A percentile compares a stretch with the other conserved stretches of the same genome.
These are phyloP conservation scores for Lasiosphaeria miniovina DNA, from an alignment of 495 filamentous ascomycete species.

Conservation along the genomic window DNA sequence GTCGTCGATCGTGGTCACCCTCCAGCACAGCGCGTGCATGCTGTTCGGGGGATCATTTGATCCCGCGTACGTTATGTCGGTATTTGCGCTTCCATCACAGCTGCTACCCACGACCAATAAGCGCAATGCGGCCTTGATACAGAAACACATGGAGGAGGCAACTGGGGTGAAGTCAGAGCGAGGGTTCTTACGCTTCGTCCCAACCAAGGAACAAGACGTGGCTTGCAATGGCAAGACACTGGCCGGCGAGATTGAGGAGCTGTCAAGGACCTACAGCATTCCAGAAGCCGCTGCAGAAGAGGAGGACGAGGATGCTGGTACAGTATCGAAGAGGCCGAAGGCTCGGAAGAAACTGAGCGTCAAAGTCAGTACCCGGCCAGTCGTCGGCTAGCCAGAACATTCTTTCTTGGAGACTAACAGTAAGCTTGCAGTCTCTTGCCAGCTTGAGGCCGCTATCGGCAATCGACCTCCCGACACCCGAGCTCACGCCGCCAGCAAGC, in stretches of 20 bases:
- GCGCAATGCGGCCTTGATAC: slow-evolving; percentile 73
- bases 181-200: slow-evolving; percentile 69
- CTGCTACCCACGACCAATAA: slow-evolving; percentile 77
- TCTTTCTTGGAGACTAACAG: background rate
- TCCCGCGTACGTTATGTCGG: slow-evolving; percentile 77
- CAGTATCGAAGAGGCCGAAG: slow-evolving; percentile 12
- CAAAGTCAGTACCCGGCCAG: slow-evolving; percentile 15
- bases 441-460: slow-evolving; percentile 17
- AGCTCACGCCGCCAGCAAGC: slow-evolving; percentile 29
- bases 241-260: slow-evolving; percentile 62
- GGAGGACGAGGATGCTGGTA: background rate
- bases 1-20: slow-evolving; percentile 64
- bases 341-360: slow-evolving; percentile 33
- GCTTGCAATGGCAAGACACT: slow-evolving; percentile 69
- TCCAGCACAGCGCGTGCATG: slow-evolving; percentile 74
- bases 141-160: slow-evolving; percentile 63
- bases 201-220: slow-evolving; percentile 65
- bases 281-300: background rate
- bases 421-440: slow-evolving; percentile 17
- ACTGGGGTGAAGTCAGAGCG: slow-evolving; percentile 60
- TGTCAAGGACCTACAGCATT: slow-evolving; percentile 31
- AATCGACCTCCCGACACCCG: slow-evolving; percentile 8
- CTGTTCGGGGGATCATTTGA: slow-evolving; percentile 69
- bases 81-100: slow-evolving; percentile 65
- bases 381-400: too few species aligned